Evolutionary conservation across 2,329 filamentous ascomycete genomes (phyloP).

Genomic region (Nakataea oryzae): DNA sequence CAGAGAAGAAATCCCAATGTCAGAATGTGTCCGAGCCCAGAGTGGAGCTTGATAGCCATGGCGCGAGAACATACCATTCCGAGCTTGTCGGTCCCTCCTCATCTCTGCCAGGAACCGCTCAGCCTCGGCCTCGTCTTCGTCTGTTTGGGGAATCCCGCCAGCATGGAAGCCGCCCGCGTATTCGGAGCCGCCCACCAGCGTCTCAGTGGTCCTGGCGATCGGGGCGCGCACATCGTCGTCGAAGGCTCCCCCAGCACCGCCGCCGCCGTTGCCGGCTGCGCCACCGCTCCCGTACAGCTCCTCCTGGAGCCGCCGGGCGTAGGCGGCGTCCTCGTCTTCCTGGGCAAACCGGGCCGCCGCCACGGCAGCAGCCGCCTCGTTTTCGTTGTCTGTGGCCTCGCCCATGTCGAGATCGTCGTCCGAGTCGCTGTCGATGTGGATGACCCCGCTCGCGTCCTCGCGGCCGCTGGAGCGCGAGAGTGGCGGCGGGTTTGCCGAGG

Average conservation of each 20-base stretch:
- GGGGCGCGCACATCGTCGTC: slow-evolving; percentile 70
- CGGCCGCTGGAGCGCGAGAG: slow-evolving; percentile 23
- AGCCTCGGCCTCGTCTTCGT: slow-evolving; percentile 44
- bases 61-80: slow-evolving; percentile 8
- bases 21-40: neutral
- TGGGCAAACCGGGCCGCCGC: slow-evolving; percentile 36
- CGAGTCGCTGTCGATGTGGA: slow-evolving; percentile 70
- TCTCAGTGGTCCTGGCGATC: slow-evolving; percentile 85
- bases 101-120: slow-evolving; percentile 55
- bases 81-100: slow-evolving; percentile 29
- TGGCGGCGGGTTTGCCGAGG: neutral
- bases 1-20: neutral
- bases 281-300: slow-evolving; percentile 63
- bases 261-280: slow-evolving; percentile 24
- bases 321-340: slow-evolving; percentile 83
- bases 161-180: slow-evolving; percentile 12
- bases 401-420: slow-evolving; percentile 41
- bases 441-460: slow-evolving; percentile 48
- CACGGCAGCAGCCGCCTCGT: slow-evolving; percentile 24
- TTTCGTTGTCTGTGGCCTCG: slow-evolving; percentile 18
- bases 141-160: slow-evolving; percentile 36
- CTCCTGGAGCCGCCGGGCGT: slow-evolving; percentile 85
- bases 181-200: slow-evolving; percentile 59
- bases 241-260: slow-evolving; percentile 13
- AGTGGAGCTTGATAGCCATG: neutral